phyloP scores from a whole-genome alignment of 257 asterid genomes.

The Jacaranda copaia region DNA sequence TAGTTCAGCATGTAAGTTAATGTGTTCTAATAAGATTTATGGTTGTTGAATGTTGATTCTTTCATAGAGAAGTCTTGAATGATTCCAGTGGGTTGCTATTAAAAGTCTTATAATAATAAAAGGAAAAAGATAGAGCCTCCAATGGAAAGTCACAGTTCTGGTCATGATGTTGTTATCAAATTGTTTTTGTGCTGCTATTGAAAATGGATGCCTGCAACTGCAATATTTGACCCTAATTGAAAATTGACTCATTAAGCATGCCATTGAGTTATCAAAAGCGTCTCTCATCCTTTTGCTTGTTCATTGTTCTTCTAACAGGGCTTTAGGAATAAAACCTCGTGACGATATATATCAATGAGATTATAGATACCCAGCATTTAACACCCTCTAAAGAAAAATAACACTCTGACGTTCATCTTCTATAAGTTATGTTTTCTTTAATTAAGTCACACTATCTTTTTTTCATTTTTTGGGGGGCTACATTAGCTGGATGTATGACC shows the following conservation, averaged over 20 bases:
- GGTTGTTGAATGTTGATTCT: constrained; percentile 9
- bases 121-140: not conserved
- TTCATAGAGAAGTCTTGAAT: not conserved
- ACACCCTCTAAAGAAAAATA: constrained; percentile 14
- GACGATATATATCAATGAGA: not conserved
- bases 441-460: constrained; percentile 1
- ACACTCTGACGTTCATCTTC: constrained; percentile 2
- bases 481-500: constrained; percentile 29
- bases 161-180: not conserved
- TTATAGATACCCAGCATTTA: constrained; percentile 16
- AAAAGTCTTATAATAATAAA: not conserved
- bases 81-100: not conserved
- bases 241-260: not conserved
- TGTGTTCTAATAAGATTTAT: not conserved
- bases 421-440: constrained; percentile 18
- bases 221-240: constrained; percentile 14
- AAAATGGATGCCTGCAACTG: constrained; percentile 1
- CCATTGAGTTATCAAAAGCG: not conserved
- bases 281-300: not conserved
- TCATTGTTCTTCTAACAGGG: constrained; percentile 8
- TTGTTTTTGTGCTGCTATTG: constrained; percentile 21
- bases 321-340: not conserved
- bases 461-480: not conserved
- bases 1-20: constrained; percentile 86
- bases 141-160: constrained; percentile 12